These are phyloP conservation scores for Botryotinia convoluta DNA, from an alignment of 2,329 filamentous ascomycete species.

Conservation along the genomic window DNA sequence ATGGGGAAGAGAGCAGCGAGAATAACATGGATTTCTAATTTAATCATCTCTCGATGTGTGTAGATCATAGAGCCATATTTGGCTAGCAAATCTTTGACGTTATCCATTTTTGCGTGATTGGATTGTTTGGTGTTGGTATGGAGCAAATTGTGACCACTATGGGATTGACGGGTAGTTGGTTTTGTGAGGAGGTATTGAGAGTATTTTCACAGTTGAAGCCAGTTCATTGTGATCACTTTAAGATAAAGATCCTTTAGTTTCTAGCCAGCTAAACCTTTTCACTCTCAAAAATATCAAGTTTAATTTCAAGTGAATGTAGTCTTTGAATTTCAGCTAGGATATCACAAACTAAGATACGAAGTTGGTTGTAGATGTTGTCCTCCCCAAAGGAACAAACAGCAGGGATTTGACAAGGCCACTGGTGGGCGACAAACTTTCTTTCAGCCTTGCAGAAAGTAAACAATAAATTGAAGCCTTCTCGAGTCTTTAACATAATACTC, in stretches of 20 bases:
- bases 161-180: too few relatives aligned
- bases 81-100: constrained; percentile 26
- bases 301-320: background rate
- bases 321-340: background rate
- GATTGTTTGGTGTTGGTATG: background rate
- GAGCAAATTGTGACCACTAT: background rate
- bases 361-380: constrained; percentile 4
- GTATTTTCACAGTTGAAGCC: background rate
- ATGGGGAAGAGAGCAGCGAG: constrained; percentile 77
- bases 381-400: background rate
- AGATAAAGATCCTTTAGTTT: background rate
- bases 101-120: background rate
- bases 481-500: background rate
- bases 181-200: background rate
- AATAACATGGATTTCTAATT: constrained; percentile 51
- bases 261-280: rapidly evolving
- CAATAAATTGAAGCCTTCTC: constrained; percentile 9
- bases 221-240: background rate
- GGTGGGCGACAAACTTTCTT: constrained; percentile 2
- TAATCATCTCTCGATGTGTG: constrained; percentile 28
- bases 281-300: background rate
- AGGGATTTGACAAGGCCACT: background rate
- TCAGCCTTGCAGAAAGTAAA: constrained; percentile 18
- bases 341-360: background rate
- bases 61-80: constrained; percentile 30